Conservation (phyloP, 768 basidiomycete genomes). For the Pulveroboletus frians region DNA sequence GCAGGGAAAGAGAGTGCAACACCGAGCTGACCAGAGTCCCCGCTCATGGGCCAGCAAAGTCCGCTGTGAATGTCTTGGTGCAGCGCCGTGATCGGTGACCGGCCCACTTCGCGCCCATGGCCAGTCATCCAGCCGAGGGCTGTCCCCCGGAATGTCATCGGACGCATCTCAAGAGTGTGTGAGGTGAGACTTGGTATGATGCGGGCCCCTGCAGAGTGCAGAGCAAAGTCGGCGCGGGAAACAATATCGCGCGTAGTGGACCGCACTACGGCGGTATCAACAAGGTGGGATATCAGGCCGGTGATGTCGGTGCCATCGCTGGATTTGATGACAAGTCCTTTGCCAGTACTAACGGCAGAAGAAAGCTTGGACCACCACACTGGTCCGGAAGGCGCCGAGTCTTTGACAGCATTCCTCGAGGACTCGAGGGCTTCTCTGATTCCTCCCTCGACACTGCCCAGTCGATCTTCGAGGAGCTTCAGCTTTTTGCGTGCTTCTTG, state of each 20-base stretch:
- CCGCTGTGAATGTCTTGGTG: slow-evolving; percentile 81
- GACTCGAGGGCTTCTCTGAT: slow-evolving; percentile 71
- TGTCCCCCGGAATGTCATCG: slow-evolving; percentile 43
- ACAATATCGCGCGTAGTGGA: slow-evolving; percentile 71
- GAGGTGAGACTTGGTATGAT: slow-evolving; percentile 82
- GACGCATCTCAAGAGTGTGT: slow-evolving; percentile 64
- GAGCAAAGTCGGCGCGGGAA: slow-evolving; percentile 79
- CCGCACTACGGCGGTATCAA: slow-evolving; percentile 67
- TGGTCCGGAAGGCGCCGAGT: slow-evolving; percentile 34
- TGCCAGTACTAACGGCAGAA: slow-evolving; percentile 39
- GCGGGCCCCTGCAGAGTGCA: slow-evolving; percentile 75
- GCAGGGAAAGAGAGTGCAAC: slow-evolving; percentile 66
- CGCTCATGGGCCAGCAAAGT: slow-evolving; percentile 90
- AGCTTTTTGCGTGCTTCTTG: slow-evolving; percentile 55
- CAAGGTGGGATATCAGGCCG: slow-evolving; percentile 64
- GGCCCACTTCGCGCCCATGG: slow-evolving; percentile 59
- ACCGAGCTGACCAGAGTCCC: slow-evolving; percentile 74
- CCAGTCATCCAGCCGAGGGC: slow-evolving; percentile 57
- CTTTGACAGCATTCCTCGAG: slow-evolving; percentile 44
- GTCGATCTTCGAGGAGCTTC: slow-evolving; percentile 54
- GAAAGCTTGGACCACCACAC: slow-evolving; percentile 72
- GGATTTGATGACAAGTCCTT: slow-evolving; percentile 60
- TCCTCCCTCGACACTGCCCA: slow-evolving; percentile 56
- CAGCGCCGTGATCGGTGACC: slow-evolving; percentile 80
- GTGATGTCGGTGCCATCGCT: slow-evolving; percentile 72